These are phyloP conservation scores for Penicillium lividum DNA, from an alignment of 495 filamentous ascomycete species.

Conservation along the genomic window DNA sequence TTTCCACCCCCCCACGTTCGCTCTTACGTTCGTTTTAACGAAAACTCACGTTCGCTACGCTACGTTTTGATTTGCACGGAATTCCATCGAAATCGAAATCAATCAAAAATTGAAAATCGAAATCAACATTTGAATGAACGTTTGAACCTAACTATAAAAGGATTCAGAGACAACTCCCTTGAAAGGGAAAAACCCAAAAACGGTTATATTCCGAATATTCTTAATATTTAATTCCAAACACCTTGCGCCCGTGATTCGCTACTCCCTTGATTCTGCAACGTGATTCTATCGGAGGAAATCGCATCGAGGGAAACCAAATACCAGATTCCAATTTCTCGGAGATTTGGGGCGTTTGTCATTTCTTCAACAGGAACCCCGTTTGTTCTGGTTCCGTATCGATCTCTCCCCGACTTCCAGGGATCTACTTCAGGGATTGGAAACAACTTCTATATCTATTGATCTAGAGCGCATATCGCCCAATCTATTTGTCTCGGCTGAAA, in stretches of 20 bases:
- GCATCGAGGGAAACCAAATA: background rate
- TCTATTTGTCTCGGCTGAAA: slow-evolving; percentile 37
- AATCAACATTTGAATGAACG: background rate
- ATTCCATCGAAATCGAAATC: no score
- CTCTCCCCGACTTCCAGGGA: background rate
- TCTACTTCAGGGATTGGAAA: background rate
- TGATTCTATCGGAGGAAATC: slow-evolving; percentile 9
- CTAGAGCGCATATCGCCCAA: background rate
- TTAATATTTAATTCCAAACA: slow-evolving; percentile 26
- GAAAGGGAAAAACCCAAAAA: slow-evolving; percentile 13
- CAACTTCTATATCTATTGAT: slow-evolving; percentile 5
- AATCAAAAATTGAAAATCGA: background rate
- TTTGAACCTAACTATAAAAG: background rate
- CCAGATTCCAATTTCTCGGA: background rate
- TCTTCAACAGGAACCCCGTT: slow-evolving; percentile 7
- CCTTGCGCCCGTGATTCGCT: slow-evolving; percentile 22
- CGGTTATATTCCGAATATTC: slow-evolving; percentile 23
- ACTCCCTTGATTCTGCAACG: slow-evolving; percentile 12
- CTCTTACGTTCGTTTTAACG: slow-evolving; percentile 50
- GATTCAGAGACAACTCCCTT: background rate
- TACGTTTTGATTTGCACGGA: slow-evolving; percentile 13
- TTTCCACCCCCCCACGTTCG: slow-evolving; percentile 34
- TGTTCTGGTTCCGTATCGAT: background rate
- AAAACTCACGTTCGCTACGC: slow-evolving; percentile 49
- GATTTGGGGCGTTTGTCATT: slow-evolving; percentile 9